phyloP scores from a whole-genome alignment of 768 basidiomycete genomes.

The Naematelia encephala region DNA sequence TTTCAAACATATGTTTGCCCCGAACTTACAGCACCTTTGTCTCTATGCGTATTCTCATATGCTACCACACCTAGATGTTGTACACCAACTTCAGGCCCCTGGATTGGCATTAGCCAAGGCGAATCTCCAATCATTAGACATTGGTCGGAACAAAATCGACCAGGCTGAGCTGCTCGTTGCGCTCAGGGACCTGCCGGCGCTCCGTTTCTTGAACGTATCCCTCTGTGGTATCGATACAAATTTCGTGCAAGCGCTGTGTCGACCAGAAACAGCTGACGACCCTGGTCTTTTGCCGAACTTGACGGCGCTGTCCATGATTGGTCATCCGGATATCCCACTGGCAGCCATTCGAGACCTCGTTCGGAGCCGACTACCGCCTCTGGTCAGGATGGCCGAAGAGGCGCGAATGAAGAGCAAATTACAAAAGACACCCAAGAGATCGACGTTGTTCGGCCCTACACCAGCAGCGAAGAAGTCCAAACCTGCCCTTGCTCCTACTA shows the following conservation, averaged over 20 bases:
- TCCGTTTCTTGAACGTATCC: slow-evolving; percentile 34
- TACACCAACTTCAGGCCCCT: slow-evolving; percentile 8
- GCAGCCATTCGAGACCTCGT: slow-evolving; percentile 15
- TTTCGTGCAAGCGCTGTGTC: slow-evolving; percentile 24
- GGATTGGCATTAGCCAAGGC: slow-evolving; percentile 17
- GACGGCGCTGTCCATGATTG: slow-evolving; percentile 6
- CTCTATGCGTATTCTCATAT: not conserved
- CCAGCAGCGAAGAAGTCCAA: not conserved
- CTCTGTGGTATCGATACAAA: slow-evolving; percentile 15
- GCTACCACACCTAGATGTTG: not conserved
- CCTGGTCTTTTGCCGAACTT: slow-evolving; percentile 11
- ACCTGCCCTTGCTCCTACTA: not conserved
- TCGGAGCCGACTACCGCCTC: not conserved
- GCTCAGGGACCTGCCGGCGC: slow-evolving; percentile 11
- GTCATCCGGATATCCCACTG: slow-evolving; percentile 2
- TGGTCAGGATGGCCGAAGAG: not conserved
- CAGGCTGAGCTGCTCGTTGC: slow-evolving; percentile 6
- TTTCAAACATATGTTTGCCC: not conserved
- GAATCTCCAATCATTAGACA: slow-evolving; percentile 19
- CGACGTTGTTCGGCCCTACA: not conserved
- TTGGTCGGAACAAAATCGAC: slow-evolving; percentile 18
- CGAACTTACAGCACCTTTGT: slow-evolving; percentile 8
- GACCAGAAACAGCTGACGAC: not conserved
- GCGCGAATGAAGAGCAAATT: not conserved
- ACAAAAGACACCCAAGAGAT: not conserved